Evolutionary conservation across 257 asterid species (phyloP), one percentile per base, ranked within the genome.

Genomic region (Avicennia marina): DNA sequence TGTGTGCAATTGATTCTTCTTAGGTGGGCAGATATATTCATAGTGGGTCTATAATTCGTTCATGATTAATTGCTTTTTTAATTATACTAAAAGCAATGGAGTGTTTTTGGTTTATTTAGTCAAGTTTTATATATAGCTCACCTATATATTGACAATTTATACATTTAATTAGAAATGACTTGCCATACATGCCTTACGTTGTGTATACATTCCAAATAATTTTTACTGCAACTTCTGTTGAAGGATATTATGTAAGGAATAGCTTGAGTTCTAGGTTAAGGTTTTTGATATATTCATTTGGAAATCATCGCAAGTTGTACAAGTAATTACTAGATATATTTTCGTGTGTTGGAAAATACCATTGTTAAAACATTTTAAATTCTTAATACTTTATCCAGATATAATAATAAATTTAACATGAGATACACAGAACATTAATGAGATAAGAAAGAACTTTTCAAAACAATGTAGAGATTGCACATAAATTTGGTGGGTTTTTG

Each of bases 21-120:
- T 63, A 58, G 58, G 31, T 56, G 42, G 45, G 59, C 51, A 21
- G 59, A 56, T 63, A 20, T 44, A 39, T 45, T 51, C 54, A 67
- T 67, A 38, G 65, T 40, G 66, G 58, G 44, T 36, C 63, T 43
- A 58, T 63, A 47, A 75, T 72, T 66, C 51, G 58, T 48, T 24
- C 32, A 71, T 71, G 53, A 65, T 71, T 49, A 65, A 41, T 42
- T 49, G 22, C 54, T 49, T 57, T 63, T 55, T 13, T 49, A 49
- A 4, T 34, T 45, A 13, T 33, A 64, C 9, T 39, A 48, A 66
- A 56, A 48, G 53, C 33, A 56, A 29, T 25, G 58, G 43, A 18
- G 31, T 22, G 13, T 54, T 41, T 27, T 21, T 20, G 18, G 34
- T 40, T 40, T 18, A 51, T 50, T 50, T 24, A 27, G 18, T 36